A percentile compares a stretch with the other conserved stretches of the same genome.
phyloP scores from a whole-genome alignment of 2,329 filamentous ascomycete genomes.

The Penicillium sp. region DNA sequence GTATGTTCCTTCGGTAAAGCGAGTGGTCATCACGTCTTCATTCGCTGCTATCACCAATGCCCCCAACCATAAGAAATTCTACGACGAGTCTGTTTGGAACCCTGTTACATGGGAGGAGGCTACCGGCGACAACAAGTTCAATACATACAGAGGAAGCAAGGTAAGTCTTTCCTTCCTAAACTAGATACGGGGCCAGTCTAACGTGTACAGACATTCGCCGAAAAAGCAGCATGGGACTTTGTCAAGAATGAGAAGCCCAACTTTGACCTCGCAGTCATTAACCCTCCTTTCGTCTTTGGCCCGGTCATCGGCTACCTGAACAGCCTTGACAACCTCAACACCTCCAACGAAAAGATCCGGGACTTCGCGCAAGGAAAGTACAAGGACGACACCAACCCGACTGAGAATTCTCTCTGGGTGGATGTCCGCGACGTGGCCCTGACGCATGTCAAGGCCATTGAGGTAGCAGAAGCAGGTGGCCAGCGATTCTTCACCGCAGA shows the following conservation, averaged over 20 bases:
- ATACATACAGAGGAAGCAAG: slow-evolving; percentile 53
- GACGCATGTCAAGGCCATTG: slow-evolving; percentile 46
- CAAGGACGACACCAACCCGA: slow-evolving; percentile 56
- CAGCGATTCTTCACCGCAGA: slow-evolving; percentile 45
- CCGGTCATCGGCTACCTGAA: slow-evolving; percentile 63
- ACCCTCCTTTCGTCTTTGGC: slow-evolving; percentile 61
- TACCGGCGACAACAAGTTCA: slow-evolving; percentile 26
- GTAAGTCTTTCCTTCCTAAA: slow-evolving; percentile 20
- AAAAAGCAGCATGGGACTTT: slow-evolving; percentile 65
- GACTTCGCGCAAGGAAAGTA: slow-evolving; percentile 61
- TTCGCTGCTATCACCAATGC: slow-evolving; percentile 63
- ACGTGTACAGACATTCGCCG: slow-evolving; percentile 51
- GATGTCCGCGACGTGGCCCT: slow-evolving; percentile 48
- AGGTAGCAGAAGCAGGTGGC: slow-evolving; percentile 42
- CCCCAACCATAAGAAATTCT: slow-evolving; percentile 30
- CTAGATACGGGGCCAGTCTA: slow-evolving; percentile 3
- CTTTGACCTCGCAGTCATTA: slow-evolving; percentile 61
- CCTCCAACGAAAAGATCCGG: slow-evolving; percentile 65
- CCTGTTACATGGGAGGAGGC: slow-evolving; percentile 42
- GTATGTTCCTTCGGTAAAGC: slow-evolving; percentile 62
- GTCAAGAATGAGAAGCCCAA: slow-evolving; percentile 52
- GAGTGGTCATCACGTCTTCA: slow-evolving; percentile 67
- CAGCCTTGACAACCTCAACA: slow-evolving; percentile 63
- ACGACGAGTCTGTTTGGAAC: slow-evolving; percentile 41
- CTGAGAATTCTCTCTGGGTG: slow-evolving; percentile 58